These are phyloP conservation scores for Pseudotulostoma volvatum DNA, from an alignment of 495 filamentous ascomycete genomes.

Conservation along the genomic window DNA sequence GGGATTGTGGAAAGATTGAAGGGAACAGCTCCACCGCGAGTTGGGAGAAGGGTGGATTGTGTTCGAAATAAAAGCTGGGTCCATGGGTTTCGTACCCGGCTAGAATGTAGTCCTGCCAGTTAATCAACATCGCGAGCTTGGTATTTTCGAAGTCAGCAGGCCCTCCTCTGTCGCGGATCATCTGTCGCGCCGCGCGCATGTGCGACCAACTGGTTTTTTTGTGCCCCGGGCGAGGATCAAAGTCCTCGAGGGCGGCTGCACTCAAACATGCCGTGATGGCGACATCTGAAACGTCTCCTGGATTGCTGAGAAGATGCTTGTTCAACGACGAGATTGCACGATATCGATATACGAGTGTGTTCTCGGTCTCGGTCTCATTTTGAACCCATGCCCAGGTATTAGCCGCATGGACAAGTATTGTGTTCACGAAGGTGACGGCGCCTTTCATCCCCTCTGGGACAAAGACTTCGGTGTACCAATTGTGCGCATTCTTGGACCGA, in stretches of 20 bases:
- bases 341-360: conserved; percentile 16
- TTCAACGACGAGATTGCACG: conserved; percentile 20
- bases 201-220: conserved; percentile 25
- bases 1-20: conserved; percentile 1
- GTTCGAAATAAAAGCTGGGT: conserved; percentile 20
- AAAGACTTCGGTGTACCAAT: conserved; percentile 24
- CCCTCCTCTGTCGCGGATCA: conserved; percentile 24
- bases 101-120: conserved; percentile 29
- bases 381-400: conserved; percentile 25
- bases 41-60: neutral
- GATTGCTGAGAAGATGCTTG: conserved; percentile 15
- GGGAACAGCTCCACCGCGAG: neutral
- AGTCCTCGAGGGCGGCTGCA: conserved; percentile 26
- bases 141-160: conserved; percentile 22
- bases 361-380: conserved; percentile 14
- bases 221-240: conserved; percentile 22
- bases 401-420: conserved; percentile 22
- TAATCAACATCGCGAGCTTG: conserved; percentile 25
- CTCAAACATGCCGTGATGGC: conserved; percentile 24
- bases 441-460: conserved; percentile 26
- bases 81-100: conserved; percentile 23
- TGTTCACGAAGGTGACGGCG: conserved; percentile 22
- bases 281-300: conserved; percentile 19
- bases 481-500: conserved; percentile 19
- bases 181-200: conserved; percentile 24